A percentile compares a stretch with the other conserved stretches of the same genome.
These are phyloP conservation scores for Fraxinus pennsylvanica DNA, from an alignment of 257 asterid species.

Conservation along the genomic window DNA sequence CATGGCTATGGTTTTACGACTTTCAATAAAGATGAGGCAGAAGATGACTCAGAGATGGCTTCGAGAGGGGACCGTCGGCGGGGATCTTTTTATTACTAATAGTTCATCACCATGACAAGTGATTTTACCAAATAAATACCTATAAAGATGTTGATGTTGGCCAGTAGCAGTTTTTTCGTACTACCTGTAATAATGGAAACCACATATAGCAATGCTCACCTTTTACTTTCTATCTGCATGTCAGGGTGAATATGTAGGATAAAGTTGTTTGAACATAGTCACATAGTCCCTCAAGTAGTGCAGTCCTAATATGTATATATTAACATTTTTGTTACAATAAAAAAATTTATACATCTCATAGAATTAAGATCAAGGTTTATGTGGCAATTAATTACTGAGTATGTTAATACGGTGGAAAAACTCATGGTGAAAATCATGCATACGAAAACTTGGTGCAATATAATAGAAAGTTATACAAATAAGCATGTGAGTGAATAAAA, in stretches of 20 bases:
- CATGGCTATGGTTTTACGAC: slow-evolving; percentile 47
- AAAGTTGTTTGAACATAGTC: too few species aligned
- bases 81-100: slow-evolving; percentile 71
- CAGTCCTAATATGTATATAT: too few species aligned
- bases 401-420: too few species aligned
- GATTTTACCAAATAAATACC: slow-evolving; percentile 10
- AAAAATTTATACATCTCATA: too few species aligned
- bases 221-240: background rate
- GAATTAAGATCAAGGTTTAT: too few species aligned
- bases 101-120: slow-evolving; percentile 28
- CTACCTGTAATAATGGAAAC: background rate
- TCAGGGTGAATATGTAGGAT: background rate
- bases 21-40: slow-evolving; percentile 39
- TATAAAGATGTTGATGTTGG: slow-evolving; percentile 5
- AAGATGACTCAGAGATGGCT: slow-evolving; percentile 46
- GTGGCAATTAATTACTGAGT: too few species aligned
- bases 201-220: background rate
- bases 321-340: too few species aligned
- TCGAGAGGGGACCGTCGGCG: slow-evolving; percentile 67
- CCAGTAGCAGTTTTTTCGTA: slow-evolving; percentile 11
- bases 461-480: too few species aligned
- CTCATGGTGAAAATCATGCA: too few species aligned
- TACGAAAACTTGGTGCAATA: too few species aligned
- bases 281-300: too few species aligned
- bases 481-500: too few species aligned